These are phyloP conservation scores for Botrytis byssoidea DNA, from an alignment of 2,329 filamentous ascomycete genomes.

Conservation along the genomic window DNA sequence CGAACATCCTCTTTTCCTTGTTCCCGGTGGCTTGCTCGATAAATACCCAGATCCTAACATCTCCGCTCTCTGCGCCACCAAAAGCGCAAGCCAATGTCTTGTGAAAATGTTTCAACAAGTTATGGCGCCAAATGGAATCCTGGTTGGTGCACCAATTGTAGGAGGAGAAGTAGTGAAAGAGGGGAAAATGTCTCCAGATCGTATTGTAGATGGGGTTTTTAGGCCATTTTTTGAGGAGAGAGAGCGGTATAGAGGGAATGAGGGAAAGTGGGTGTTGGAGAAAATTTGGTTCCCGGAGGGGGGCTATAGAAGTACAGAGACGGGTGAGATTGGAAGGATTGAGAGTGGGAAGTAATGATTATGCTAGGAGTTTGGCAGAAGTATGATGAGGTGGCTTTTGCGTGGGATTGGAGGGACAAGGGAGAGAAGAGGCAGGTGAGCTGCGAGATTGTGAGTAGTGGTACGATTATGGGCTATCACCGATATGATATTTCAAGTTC, in stretches of 20 bases:
- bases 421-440: neutral
- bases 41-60: slow-evolving; percentile 7
- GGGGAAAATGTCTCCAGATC: slow-evolving; percentile 5
- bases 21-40: neutral
- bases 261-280: neutral
- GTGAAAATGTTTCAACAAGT: slow-evolving; percentile 12
- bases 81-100: slow-evolving; percentile 14
- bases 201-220: slow-evolving; percentile 12
- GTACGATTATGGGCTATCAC: neutral
- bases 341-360: neutral
- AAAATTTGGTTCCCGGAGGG: neutral
- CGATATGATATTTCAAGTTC: neutral
- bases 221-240: slow-evolving; percentile 11
- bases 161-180: neutral
- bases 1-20: slow-evolving; percentile 3
- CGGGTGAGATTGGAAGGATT: neutral
- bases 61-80: neutral
- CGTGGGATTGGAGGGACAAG: neutral
- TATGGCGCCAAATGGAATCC: neutral
- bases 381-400: neutral
- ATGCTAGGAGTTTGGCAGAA: neutral
- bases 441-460: neutral
- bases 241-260: neutral
- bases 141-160: slow-evolving; percentile 12
- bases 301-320: neutral